These are phyloP conservation scores for Adiantum capillusveneris DNA, from an alignment of 75 land plant genomes.

Conservation along the genomic window DNA sequence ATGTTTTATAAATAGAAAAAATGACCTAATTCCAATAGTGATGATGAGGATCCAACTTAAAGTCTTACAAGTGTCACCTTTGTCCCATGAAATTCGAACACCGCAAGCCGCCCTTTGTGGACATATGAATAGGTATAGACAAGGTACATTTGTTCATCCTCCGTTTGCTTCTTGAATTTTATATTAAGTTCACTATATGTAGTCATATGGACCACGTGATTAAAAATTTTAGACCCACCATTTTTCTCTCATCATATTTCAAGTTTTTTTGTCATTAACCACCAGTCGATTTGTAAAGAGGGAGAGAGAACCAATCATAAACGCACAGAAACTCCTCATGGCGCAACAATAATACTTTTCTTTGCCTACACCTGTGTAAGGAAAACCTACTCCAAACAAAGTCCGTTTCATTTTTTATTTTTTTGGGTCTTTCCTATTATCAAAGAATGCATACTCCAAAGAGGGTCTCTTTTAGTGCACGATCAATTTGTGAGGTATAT, in stretches of 20 bases:
- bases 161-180: neutral
- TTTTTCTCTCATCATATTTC: neutral
- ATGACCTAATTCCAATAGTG: neutral
- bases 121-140: slow-evolving; percentile 93
- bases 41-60: slow-evolving; percentile 5
- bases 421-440: too few relatives aligned
- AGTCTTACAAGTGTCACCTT: slow-evolving; percentile 65
- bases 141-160: slow-evolving; percentile 36
- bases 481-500: too few relatives aligned
- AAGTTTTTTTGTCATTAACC: neutral
- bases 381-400: too few relatives aligned
- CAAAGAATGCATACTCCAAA: too few relatives aligned
- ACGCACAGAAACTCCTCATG: too few relatives aligned
- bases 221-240: neutral
- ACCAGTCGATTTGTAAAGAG: too few relatives aligned
- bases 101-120: slow-evolving; percentile 92
- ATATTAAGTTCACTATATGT: neutral
- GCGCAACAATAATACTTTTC: too few relatives aligned
- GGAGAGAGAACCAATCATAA: too few relatives aligned
- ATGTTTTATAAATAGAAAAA: slow-evolving; percentile 16
- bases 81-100: slow-evolving; percentile 87
- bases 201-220: neutral
- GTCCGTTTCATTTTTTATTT: too few relatives aligned
- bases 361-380: too few relatives aligned
- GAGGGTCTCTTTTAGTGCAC: too few relatives aligned